These are phyloP conservation scores for Pouteria campechiana DNA, from an alignment of 179 eudicot species.

Conservation along the genomic window DNA sequence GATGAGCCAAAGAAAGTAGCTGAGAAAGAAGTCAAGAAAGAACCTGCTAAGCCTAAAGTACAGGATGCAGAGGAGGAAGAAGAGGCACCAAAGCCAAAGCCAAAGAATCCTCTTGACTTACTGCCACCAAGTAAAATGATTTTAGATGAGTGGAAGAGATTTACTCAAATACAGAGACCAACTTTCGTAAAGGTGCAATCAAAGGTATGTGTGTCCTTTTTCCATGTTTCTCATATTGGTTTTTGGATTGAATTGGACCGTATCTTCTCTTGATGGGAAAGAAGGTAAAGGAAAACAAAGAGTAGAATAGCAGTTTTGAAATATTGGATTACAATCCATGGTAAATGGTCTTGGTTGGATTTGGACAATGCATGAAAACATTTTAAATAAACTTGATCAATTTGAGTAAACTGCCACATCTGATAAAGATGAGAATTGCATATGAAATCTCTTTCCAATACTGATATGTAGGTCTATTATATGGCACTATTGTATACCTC, in stretches of 20 bases:
- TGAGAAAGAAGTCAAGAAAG: slow-evolving; percentile 43
- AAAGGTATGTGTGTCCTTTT: slow-evolving; percentile 24
- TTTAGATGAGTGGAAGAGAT: slow-evolving; percentile 91
- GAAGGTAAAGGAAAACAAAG: too few species aligned
- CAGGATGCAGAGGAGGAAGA: slow-evolving; percentile 38
- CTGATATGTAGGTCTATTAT: too few species aligned
- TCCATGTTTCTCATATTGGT: neutral
- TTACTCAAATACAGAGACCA: slow-evolving; percentile 74
- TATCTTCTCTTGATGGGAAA: too few species aligned
- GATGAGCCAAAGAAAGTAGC: slow-evolving; percentile 52
- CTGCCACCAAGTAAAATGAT: slow-evolving; percentile 83
- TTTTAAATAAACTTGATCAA: too few species aligned
- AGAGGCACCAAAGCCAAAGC: slow-evolving; percentile 79
- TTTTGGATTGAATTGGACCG: neutral
- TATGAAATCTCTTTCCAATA: too few species aligned
- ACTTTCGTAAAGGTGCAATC: slow-evolving; percentile 87
- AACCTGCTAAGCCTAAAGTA: slow-evolving; percentile 36
- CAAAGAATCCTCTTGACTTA: slow-evolving; percentile 80
- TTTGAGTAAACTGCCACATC: too few species aligned
- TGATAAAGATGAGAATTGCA: too few species aligned
- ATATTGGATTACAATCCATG: too few species aligned
- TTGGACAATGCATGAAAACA: too few species aligned
- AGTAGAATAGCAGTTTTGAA: too few species aligned
- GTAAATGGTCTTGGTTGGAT: too few species aligned
- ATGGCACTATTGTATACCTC: too few species aligned